Percentiles rank a stretch among this genome's conserved stretches.
These are phyloP conservation scores for sunflower (Helianthus annuus) DNA, from an alignment of 129 eudicot genomes.

Conservation along the genomic window DNA sequence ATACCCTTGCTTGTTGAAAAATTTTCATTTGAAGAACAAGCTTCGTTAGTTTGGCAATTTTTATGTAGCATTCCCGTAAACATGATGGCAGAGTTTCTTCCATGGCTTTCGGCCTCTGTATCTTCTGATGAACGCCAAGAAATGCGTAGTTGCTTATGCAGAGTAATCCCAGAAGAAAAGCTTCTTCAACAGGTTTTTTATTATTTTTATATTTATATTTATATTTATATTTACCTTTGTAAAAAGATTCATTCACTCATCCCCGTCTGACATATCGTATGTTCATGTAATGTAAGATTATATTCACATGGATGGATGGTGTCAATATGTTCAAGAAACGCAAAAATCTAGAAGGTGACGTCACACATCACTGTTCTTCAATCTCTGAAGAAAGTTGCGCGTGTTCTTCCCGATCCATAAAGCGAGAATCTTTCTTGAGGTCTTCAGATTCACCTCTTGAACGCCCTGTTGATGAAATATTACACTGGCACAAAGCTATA, in stretches of 20 bases:
- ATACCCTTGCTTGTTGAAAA: constrained; percentile 88
- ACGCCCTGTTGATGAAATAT: constrained; percentile 86
- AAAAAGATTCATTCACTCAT: constrained; percentile 7
- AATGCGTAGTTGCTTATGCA: constrained; percentile 80
- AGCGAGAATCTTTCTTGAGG: constrained; percentile 34
- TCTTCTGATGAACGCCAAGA: constrained; percentile 89
- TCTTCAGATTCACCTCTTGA: constrained; percentile 41
- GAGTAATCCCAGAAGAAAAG: constrained; percentile 81
- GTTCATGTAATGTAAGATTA: constrained; percentile 48
- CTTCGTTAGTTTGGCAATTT: constrained; percentile 94
- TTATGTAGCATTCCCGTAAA: constrained; percentile 96
- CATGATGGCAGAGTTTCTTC: constrained; percentile 98
- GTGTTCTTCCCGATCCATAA: constrained; percentile 52
- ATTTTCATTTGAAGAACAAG: constrained; percentile 97
- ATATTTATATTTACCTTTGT: constrained; percentile 26
- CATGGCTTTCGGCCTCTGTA: constrained; percentile 95
- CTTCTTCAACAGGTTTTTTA: constrained; percentile 87
- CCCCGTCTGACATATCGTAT: constrained; percentile 26
- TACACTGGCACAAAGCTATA: constrained; percentile 97
- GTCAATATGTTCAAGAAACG: constrained; percentile 46
- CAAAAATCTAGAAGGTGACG: constrained; percentile 50
- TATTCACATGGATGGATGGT: constrained; percentile 97
- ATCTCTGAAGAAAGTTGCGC: constrained; percentile 44
- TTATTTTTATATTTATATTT: neutral
- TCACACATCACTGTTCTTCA: constrained; percentile 30